These are phyloP conservation scores for Aspergillus versicolor DNA, from an alignment of 2,329 filamentous ascomycete genomes.

Conservation along the genomic window DNA sequence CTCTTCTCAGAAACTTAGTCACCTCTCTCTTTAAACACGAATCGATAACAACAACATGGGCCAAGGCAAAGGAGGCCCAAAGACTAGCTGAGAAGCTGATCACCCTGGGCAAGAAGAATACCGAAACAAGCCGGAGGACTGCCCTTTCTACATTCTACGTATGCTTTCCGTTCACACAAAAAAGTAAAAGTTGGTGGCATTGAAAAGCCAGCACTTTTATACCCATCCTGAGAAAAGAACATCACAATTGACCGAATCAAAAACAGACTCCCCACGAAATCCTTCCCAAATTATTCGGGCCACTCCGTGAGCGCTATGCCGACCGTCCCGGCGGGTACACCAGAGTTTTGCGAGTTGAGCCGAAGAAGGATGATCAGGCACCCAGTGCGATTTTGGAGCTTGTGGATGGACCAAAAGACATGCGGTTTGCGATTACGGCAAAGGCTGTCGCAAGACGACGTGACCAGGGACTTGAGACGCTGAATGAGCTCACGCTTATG, in stretches of 20 bases:
- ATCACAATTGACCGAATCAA: conserved; percentile 1
- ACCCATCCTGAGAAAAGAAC: not conserved
- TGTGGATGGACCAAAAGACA: conserved; percentile 89
- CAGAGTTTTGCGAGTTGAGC: conserved; percentile 87
- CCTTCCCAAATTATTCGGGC: conserved; percentile 83
- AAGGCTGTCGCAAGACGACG: conserved; percentile 69
- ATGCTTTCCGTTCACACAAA: conserved; percentile 38
- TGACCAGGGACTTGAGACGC: conserved; percentile 51
- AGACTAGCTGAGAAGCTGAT: conserved; percentile 90
- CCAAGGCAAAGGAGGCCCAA: conserved; percentile 97
- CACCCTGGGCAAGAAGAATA: conserved; percentile 89
- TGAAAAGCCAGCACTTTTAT: not conserved
- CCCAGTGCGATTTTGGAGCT: conserved; percentile 89
- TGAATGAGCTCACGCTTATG: conserved; percentile 69
- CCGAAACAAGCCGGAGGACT: conserved; percentile 71
- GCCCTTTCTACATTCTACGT: conserved; percentile 86
- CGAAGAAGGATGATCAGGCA: conserved; percentile 83
- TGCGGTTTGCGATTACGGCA: conserved; percentile 92
- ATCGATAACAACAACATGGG: conserved; percentile 90
- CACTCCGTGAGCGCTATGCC: conserved; percentile 75
- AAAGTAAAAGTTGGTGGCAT: not conserved
- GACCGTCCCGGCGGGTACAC: conserved; percentile 88
- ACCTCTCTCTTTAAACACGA: conserved; percentile 93
- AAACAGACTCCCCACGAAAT: conserved; percentile 41
- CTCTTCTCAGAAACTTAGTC: conserved; percentile 91